Base-by-base conservation (phyloP, 306 rosid genomes). In the Quercus cerris region DNA sequence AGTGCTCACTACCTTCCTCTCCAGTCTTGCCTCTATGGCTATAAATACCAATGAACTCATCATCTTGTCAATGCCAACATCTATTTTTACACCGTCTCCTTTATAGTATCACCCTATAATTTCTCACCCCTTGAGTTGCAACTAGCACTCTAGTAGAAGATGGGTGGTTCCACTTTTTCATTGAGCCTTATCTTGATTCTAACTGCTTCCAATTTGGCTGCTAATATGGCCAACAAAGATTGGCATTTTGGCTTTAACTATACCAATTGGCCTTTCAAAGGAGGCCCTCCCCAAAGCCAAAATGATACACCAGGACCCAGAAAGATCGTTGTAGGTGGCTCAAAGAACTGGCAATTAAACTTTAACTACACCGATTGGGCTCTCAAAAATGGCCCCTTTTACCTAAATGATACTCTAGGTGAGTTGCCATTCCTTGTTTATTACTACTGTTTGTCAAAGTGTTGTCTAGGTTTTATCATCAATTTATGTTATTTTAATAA, bases 391-490 rank as follows among this genome's bases (percentile, higher is more conserved):
- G 78, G 73, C n/a, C 92, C 97, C 0, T 85, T 89, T 67, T 88
- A 88, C 80, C 74, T 90, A 12, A 84, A 88, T 0, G 98, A 94
- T 3, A 87, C 90, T n/a, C 81, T 92, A 0, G 91, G 97, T 94
- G 20, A 81, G 63, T 5, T 77, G 1, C 3, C n/a, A 6, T 35
- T 56, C 10, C 11, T 13, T 35, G 3, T 5, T 14, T 11, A 12
- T 30, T 41, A 41, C 46, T 41, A 7, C 11, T 2, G 12, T 41
- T 41, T 41, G 46, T 41, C 46, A 41, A 41, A 41, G 28, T 20
- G 13, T 57, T 15, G 3, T 59, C 66, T 59, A 11, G 18, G 18
- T 59, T 59, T 41, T 41, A 41, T 41, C 46, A 41, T 41, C 11
- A 41, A 41, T 3, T 41, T 41, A 41, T 41, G 46, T 41, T 8